These are phyloP conservation scores for Aspergillus panamensis DNA, from an alignment of 495 filamentous ascomycete species.

Conservation along the genomic window DNA sequence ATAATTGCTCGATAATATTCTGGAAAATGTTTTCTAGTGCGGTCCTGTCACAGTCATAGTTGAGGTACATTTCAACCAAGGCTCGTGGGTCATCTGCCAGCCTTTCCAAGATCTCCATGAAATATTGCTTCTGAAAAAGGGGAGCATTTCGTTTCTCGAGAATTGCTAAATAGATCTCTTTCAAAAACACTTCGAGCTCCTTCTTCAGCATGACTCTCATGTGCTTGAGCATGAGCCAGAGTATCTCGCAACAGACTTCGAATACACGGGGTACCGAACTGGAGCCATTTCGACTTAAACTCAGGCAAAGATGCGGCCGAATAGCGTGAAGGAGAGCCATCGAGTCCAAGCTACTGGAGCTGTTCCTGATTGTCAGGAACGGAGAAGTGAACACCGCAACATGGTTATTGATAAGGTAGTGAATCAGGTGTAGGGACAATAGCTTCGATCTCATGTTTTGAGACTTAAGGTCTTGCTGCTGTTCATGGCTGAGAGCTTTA, in stretches of 20 bases:
- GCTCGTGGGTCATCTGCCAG: slow-evolving; percentile 81
- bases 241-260: slow-evolving; percentile 94
- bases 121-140: slow-evolving; percentile 84
- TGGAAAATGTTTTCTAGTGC: slow-evolving; percentile 97
- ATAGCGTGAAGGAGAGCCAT: slow-evolving; percentile 92
- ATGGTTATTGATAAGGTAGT: slow-evolving; percentile 90
- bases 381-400: slow-evolving; percentile 83
- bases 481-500: slow-evolving; percentile 81
- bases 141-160: slow-evolving; percentile 85
- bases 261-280: slow-evolving; percentile 89
- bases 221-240: slow-evolving; percentile 93
- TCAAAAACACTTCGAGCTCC: slow-evolving; percentile 96
- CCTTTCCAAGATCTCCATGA: slow-evolving; percentile 80
- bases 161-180: slow-evolving; percentile 95
- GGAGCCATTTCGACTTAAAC: slow-evolving; percentile 89
- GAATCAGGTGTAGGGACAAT: slow-evolving; percentile 89
- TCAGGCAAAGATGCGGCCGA: slow-evolving; percentile 92
- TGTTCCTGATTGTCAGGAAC: slow-evolving; percentile 82
- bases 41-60: slow-evolving; percentile 95
- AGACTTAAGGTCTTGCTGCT: slow-evolving; percentile 85
- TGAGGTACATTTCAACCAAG: slow-evolving; percentile 93
- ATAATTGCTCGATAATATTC: slow-evolving; percentile 84
- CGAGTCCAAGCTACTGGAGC: slow-evolving; percentile 76
- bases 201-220: slow-evolving; percentile 96
- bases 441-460: slow-evolving; percentile 97